phyloP scores from a whole-genome alignment of 768 basidiomycete genomes.

The Boletus barrowsii region DNA sequence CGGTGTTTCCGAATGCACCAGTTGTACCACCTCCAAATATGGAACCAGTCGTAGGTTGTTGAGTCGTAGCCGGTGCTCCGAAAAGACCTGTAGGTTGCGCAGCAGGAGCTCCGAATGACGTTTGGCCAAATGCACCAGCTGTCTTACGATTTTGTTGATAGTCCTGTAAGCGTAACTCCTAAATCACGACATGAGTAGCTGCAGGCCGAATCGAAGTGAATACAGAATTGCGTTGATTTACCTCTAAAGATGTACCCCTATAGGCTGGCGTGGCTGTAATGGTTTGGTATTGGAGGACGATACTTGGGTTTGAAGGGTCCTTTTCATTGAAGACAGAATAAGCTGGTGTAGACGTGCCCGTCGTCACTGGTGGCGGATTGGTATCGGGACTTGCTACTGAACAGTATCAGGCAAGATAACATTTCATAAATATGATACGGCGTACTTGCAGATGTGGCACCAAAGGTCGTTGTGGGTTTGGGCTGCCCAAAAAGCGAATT shows the following conservation, averaged over 20 bases:
- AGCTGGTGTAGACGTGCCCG: constrained; percentile 65
- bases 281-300: constrained; percentile 71
- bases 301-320: constrained; percentile 45
- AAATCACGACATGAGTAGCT: constrained; percentile 3
- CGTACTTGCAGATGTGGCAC: constrained; percentile 35
- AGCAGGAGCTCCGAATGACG: constrained; percentile 28
- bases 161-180: constrained; percentile 79
- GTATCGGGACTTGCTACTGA: constrained; percentile 34
- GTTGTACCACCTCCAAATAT: constrained; percentile 28
- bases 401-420: constrained; percentile 9
- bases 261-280: constrained; percentile 81
- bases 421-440: neutral
- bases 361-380: constrained; percentile 54
- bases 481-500: constrained; percentile 59
- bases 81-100: constrained; percentile 27
- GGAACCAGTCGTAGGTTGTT: constrained; percentile 29
- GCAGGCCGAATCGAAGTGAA: constrained; percentile 3
- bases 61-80: constrained; percentile 25
- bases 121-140: constrained; percentile 58
- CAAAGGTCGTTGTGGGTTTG: constrained; percentile 45
- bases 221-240: constrained; percentile 22
- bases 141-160: constrained; percentile 74
- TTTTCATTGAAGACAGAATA: constrained; percentile 64
- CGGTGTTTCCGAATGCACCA: constrained; percentile 21
- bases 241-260: constrained; percentile 74